These are phyloP conservation scores for Lodderomyces orthopsilosis DNA, from an alignment of 1,139 yeast species.

Conservation along the genomic window DNA sequence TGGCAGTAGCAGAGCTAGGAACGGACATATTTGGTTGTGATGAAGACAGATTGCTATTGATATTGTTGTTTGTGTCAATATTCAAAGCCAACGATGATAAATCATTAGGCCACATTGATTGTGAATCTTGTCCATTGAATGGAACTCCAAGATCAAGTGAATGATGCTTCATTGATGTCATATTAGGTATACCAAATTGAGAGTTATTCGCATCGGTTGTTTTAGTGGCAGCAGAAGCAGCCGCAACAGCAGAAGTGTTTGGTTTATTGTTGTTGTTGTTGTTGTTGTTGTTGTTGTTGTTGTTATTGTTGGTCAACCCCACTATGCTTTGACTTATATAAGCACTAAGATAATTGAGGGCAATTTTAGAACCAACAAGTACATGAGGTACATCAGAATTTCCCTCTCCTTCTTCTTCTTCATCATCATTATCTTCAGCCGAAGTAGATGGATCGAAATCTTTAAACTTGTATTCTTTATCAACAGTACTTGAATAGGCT, in stretches of 20 bases:
- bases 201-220: background rate
- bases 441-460: background rate
- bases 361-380: constrained; percentile 50
- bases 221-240: background rate
- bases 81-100: background rate
- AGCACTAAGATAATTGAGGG: constrained; percentile 52
- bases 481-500: constrained; percentile 33
- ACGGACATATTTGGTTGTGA: background rate
- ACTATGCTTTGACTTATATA: constrained; percentile 45
- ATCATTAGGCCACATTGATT: background rate
- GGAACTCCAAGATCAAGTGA: constrained; percentile 1
- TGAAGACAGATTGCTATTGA: background rate
- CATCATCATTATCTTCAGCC: constrained; percentile 16
- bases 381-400: constrained; percentile 50
- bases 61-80: background rate
- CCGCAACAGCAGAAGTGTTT: background rate
- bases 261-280: constrained; percentile 2
- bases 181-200: background rate
- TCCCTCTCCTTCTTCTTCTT: background rate
- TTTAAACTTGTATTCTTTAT: background rate
- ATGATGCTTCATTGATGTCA: background rate
- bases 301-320: background rate
- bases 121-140: background rate
- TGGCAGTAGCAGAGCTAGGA: constrained; percentile 1
- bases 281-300: background rate